Evolutionary conservation across 768 basidiomycete genomes (phyloP).

Genomic region (Tricholoma sp.): DNA sequence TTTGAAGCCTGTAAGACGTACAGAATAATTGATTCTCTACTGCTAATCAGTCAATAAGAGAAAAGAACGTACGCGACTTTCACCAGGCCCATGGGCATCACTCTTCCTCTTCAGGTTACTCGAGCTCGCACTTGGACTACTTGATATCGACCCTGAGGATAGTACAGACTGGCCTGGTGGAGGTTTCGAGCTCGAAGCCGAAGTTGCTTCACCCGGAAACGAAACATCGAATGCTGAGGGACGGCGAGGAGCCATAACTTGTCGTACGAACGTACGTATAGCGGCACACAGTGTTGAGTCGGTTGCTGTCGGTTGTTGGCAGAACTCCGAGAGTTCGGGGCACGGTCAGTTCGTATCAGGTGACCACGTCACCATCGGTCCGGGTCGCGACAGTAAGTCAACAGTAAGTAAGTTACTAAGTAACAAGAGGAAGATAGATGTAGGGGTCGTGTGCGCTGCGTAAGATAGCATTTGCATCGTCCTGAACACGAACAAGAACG

Average conservation of each 20-base stretch:
- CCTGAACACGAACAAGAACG: too few species aligned
- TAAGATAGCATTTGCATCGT: too few species aligned
- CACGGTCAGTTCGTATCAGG: too few species aligned
- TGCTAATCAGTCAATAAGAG: not conserved
- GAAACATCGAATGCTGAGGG: constrained; percentile 53
- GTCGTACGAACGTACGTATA: too few species aligned
- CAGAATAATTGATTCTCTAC: not conserved
- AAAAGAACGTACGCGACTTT: constrained; percentile 15
- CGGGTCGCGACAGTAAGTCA: too few species aligned
- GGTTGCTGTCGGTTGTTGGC: too few species aligned
- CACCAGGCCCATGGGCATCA: constrained; percentile 6
- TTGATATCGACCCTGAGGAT: not conserved
- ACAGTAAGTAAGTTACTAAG: too few species aligned
- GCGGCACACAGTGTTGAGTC: too few species aligned
- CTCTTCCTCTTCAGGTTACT: constrained; percentile 18
- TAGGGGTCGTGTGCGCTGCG: too few species aligned
- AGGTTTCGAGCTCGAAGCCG: not conserved
- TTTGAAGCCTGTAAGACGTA: constrained; percentile 20
- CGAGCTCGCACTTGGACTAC: not conserved
- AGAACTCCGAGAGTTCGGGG: too few species aligned
- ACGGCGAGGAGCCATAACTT: constrained; percentile 34
- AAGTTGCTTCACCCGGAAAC: constrained; percentile 37
- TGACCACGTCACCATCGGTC: too few species aligned
- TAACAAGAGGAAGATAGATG: too few species aligned
- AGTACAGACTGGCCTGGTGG: not conserved